Conservation (phyloP, 495 filamentous ascomycete species). For the Aspergillus campestris region DNA sequence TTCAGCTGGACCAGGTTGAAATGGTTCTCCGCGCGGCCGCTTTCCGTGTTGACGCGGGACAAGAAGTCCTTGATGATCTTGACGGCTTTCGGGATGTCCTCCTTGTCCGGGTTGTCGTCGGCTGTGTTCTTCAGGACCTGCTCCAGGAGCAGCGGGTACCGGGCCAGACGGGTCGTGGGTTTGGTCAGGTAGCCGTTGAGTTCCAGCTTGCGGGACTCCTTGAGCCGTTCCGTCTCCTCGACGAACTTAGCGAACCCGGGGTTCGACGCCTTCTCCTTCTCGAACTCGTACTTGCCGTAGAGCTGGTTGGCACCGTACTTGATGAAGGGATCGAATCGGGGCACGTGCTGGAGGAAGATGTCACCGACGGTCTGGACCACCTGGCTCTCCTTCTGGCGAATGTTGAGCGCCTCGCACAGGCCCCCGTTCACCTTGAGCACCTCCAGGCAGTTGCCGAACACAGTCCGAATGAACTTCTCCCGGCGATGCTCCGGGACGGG, state of each 20-base stretch:
- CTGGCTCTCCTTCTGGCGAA: slow-evolving; percentile 80
- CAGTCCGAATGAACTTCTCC: slow-evolving; percentile 84
- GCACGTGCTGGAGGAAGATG: slow-evolving; percentile 87
- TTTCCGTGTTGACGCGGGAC: slow-evolving; percentile 83
- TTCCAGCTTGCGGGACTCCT: slow-evolving; percentile 94
- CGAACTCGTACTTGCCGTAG: slow-evolving; percentile 95
- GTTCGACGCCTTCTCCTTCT: slow-evolving; percentile 87
- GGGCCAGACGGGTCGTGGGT: slow-evolving; percentile 88
- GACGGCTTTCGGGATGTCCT: slow-evolving; percentile 85
- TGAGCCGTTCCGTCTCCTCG: slow-evolving; percentile 91
- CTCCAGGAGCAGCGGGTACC: slow-evolving; percentile 92
- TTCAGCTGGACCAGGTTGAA: slow-evolving; percentile 93
- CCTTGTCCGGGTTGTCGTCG: slow-evolving; percentile 77
- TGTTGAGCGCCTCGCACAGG: slow-evolving; percentile 78
- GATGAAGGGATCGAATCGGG: slow-evolving; percentile 92
- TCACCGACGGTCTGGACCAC: slow-evolving; percentile 89
- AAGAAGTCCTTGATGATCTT: slow-evolving; percentile 78
- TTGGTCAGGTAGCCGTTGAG: slow-evolving; percentile 98
- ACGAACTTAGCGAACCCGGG: slow-evolving; percentile 83
- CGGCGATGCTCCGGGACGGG: slow-evolving; percentile 83
- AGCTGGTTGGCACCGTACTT: slow-evolving; percentile 94
- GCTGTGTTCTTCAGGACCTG: slow-evolving; percentile 82
- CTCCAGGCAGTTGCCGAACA: slow-evolving; percentile 94
- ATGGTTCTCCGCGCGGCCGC: slow-evolving; percentile 94
- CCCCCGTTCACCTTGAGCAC: slow-evolving; percentile 83